Conservation (phyloP, 2,329 filamentous ascomycete genomes). For the Fusarium aywerte region DNA sequence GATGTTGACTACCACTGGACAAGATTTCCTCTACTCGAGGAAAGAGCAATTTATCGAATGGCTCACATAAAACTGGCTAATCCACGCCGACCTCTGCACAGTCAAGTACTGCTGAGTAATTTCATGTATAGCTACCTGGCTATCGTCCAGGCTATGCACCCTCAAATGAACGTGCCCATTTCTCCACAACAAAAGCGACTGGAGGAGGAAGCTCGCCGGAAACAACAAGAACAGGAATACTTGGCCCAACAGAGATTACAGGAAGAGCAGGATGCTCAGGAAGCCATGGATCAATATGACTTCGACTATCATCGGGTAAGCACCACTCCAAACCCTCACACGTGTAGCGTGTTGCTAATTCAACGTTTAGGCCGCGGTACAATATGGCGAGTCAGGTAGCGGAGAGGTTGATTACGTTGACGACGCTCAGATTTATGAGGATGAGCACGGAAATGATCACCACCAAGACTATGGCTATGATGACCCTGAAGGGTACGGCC, state of each 20-base stretch:
- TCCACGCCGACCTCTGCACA: slow-evolving; percentile 88
- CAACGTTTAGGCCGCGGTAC: slow-evolving; percentile 53
- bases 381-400: slow-evolving; percentile 59
- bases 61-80: slow-evolving; percentile 99
- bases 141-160: slow-evolving; percentile 99
- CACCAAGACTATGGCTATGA: slow-evolving; percentile 54
- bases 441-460: slow-evolving; percentile 59
- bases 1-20: slow-evolving; percentile 98
- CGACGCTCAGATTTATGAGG: slow-evolving; percentile 64
- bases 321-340: slow-evolving; percentile 3
- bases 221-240: slow-evolving; percentile 62
- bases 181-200: slow-evolving; percentile 77
- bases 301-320: slow-evolving; percentile 65
- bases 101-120: slow-evolving; percentile 95
- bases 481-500: slow-evolving; percentile 52
- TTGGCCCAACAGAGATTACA: slow-evolving; percentile 59
- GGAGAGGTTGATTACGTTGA: slow-evolving; percentile 62
- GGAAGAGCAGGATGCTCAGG: slow-evolving; percentile 57
- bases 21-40: slow-evolving; percentile 92
- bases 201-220: slow-evolving; percentile 64
- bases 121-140: slow-evolving; percentile 99
- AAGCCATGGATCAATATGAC: slow-evolving; percentile 63
- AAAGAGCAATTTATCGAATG: slow-evolving; percentile 97
- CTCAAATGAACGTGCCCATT: slow-evolving; percentile 89
- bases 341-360: slow-evolving; percentile 5